Percentiles rank a stretch among this genome's conserved stretches.
phyloP scores from a whole-genome alignment of 2,329 filamentous ascomycete species.

The Cercospora berteroae region DNA sequence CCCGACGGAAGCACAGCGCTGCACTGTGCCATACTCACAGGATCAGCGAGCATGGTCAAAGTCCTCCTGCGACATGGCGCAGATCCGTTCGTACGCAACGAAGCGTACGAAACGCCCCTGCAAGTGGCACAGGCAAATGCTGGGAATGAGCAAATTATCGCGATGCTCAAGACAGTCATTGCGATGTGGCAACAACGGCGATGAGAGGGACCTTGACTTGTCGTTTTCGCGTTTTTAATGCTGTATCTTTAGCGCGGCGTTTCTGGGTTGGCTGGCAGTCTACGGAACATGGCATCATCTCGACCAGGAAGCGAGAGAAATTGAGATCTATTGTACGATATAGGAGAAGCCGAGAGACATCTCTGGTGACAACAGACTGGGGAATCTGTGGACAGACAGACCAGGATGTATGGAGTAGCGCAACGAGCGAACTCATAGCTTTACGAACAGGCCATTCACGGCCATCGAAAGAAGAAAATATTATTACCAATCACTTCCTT shows the following conservation, averaged over 20 bases:
- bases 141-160: constrained; percentile 15
- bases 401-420: neutral
- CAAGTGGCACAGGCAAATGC: constrained; percentile 27
- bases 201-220: neutral
- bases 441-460: neutral
- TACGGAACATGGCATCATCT: neutral
- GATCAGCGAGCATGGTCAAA: constrained; percentile 27
- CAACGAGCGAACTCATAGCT: neutral
- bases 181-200: constrained; percentile 10
- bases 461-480: neutral
- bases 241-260: constrained; percentile 17
- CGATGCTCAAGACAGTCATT: constrained; percentile 19
- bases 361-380: neutral
- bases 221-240: neutral
- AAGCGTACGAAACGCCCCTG: constrained; percentile 30
- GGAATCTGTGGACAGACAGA: neutral
- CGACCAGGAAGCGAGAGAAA: neutral
- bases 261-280: neutral
- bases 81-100: constrained; percentile 29
- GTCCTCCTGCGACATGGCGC: constrained; percentile 31
- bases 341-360: neutral
- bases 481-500: neutral
- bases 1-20: constrained; percentile 33
- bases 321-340: constrained; percentile 7
- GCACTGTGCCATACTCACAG: constrained; percentile 33